These are phyloP conservation scores for Pneumocystis murina DNA, from an alignment of 1,139 yeast genomes.

Conservation along the genomic window DNA sequence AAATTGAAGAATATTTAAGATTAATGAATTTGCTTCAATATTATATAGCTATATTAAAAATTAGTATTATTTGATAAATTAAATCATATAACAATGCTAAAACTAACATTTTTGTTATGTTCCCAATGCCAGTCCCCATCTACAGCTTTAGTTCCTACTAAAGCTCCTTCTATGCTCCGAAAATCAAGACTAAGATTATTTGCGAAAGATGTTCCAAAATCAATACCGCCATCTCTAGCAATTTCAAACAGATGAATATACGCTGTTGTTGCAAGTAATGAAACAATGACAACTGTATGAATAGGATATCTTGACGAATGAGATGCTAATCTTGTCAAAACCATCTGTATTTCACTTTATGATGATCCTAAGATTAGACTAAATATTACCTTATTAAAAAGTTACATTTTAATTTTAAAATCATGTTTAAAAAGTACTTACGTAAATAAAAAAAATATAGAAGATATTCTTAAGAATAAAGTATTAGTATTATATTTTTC, in stretches of 20 bases:
- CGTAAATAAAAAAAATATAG: too few relatives aligned
- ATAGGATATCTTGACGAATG: conserved; percentile 40
- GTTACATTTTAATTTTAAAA: neutral
- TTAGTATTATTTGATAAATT: neutral
- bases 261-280: conserved; percentile 65
- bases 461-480: too few relatives aligned
- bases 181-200: conserved; percentile 7
- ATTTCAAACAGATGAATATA: conserved; percentile 72
- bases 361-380: neutral
- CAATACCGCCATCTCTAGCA: conserved; percentile 25
- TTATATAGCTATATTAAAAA: neutral
- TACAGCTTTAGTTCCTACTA: conserved; percentile 19
- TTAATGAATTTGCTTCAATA: neutral
- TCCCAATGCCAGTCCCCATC: conserved; percentile 11
- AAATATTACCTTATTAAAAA: neutral
- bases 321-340: conserved; percentile 13
- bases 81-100: conserved; percentile 1
- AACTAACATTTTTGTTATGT: conserved; percentile 20
- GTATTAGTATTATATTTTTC: too few relatives aligned
- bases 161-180: conserved; percentile 36
- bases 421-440: neutral
- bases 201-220: conserved; percentile 20
- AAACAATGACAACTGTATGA: conserved; percentile 63
- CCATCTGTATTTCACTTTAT: neutral
- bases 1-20: neutral